Evolutionary conservation across 169 alveolate genomes (phyloP), one percentile per base, ranked within the genome.

Genomic region (Theileria parva): DNA sequence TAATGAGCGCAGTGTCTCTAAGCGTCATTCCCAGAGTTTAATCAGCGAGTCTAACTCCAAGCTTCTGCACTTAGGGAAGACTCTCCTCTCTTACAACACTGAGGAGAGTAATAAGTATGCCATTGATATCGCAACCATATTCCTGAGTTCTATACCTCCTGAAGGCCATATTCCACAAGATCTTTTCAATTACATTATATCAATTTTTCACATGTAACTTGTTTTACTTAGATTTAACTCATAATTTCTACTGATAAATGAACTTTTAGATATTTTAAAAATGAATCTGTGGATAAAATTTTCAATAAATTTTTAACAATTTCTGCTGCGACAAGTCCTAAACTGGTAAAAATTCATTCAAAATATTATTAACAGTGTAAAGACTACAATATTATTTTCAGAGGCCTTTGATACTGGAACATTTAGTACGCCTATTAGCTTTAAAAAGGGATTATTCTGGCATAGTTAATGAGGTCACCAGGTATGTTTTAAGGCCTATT

Each of bases 91-190:
- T 17, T 77, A 77, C 68, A 84, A 84, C 51, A 84, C 90, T 21
- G 32, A 63, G 12, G 48, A 70, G 55, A n/a, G 66, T 25, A 74
- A 84, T 37, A 60, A 70, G 30, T 77, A 77, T 19, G 86, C 90
- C 19, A 79, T 84, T 28, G 67, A 84, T 37, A 77, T 84, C 70
- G 76, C 74, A 23, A 17, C 60, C 73, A 51, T 69, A 8, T 53
- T 77, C 5, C 77, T 84, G 28, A 34, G 74, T 19, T 67, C 86
- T 51, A 77, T 84, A 28, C 90, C 90, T 2, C 86, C 86, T 21
- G 57, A 21, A 30, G 86, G 83, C 0, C 64, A 84, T 60, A 25
- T 84, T 39, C 79, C 90, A 37, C 81, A 77, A 23, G 90, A 84
- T 53, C 81, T 84, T 51, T 68, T 77, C 28, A 25, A 55, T 74